Conservation (phyloP, 2,329 filamentous ascomycete species). For the Verticillium nonalfalfae region DNA sequence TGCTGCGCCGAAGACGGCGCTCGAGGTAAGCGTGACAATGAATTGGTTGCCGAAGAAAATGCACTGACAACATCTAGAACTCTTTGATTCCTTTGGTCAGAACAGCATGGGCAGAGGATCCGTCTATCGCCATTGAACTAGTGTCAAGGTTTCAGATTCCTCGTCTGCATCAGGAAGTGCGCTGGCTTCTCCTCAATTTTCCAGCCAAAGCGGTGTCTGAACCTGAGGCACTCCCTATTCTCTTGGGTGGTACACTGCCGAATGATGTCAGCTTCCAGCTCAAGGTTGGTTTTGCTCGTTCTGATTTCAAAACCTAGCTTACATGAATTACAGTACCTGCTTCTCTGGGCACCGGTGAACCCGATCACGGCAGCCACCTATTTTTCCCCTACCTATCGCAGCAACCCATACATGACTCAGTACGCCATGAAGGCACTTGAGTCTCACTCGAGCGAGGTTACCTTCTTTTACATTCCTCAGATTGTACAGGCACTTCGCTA, state of each 20-base stretch:
- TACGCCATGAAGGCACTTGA: constrained; percentile 95
- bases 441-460: constrained; percentile 90
- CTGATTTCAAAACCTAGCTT: constrained; percentile 12
- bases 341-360: constrained; percentile 91
- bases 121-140: constrained; percentile 83
- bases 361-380: constrained; percentile 90
- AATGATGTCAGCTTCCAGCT: constrained; percentile 77
- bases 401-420: constrained; percentile 89
- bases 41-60: no score
- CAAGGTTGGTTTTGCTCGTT: constrained; percentile 48
- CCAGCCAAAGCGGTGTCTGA: constrained; percentile 78
- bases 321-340: constrained; percentile 57
- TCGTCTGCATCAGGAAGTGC: constrained; percentile 67
- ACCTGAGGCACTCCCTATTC: constrained; percentile 73
- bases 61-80: constrained; percentile 29
- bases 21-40: constrained; percentile 24
- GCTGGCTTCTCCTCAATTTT: constrained; percentile 73
- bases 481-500: constrained; percentile 94
- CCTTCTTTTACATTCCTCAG: constrained; percentile 98
- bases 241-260: constrained; percentile 72
- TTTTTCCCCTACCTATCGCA: constrained; percentile 84
- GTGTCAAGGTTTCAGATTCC: constrained; percentile 71
- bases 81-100: constrained; percentile 60
- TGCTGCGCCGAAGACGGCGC: constrained; percentile 10
- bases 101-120: constrained; percentile 81